Conservation (phyloP, 1,139 yeast species). For the Trichomonascaceae sp. region DNA sequence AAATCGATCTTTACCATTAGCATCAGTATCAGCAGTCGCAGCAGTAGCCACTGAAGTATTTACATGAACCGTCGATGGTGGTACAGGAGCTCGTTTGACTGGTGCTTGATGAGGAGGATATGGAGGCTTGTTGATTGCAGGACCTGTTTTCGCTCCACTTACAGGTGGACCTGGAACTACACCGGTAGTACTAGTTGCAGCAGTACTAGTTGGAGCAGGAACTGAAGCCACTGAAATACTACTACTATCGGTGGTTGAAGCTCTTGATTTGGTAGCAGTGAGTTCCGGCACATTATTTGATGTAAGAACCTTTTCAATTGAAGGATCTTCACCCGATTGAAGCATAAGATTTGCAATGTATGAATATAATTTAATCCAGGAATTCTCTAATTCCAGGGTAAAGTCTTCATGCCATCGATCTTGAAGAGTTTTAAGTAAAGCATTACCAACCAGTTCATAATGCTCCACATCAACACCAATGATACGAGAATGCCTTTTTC, state of each 20-base stretch:
- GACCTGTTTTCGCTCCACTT: background rate
- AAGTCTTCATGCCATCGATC: slow-evolving; percentile 54
- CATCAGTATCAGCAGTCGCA: background rate
- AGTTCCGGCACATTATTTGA: slow-evolving; percentile 7
- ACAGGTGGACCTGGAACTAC: background rate
- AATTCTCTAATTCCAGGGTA: slow-evolving; percentile 46
- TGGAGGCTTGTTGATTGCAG: background rate
- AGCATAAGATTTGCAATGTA: slow-evolving; percentile 58
- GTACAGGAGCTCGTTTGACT: background rate
- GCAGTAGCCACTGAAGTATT: background rate
- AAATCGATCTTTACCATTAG: slow-evolving; percentile 1
- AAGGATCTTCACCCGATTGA: slow-evolving; percentile 62
- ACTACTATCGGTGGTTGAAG: slow-evolving; percentile 7
- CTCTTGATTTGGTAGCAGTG: slow-evolving; percentile 6
- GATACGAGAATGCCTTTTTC: slow-evolving; percentile 70
- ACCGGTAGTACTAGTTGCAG: background rate
- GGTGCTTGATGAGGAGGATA: background rate
- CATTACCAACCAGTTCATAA: slow-evolving; percentile 75
- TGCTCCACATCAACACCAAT: slow-evolving; percentile 67
- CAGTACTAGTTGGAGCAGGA: background rate
- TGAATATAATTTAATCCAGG: slow-evolving; percentile 61
- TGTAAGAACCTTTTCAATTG: slow-evolving; percentile 11
- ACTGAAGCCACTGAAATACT: background rate
- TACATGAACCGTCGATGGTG: background rate
- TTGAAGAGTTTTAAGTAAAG: slow-evolving; percentile 64